Evolutionary conservation across 148 eudicot genomes (phyloP).

Genomic region (Polygonum aviculare): DNA sequence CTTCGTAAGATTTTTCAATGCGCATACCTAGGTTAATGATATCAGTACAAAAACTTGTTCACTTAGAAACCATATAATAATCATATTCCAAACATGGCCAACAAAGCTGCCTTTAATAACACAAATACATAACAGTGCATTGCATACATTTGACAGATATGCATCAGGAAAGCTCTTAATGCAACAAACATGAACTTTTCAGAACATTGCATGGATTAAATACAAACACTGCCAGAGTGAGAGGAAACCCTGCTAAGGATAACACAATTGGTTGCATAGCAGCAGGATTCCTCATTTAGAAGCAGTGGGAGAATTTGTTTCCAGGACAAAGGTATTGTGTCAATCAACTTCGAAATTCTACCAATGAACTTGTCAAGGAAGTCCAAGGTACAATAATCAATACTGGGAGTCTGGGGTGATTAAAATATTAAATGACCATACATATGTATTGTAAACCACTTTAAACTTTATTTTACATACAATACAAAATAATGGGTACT

Average conservation of each 20-base stretch:
- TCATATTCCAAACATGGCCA: background rate
- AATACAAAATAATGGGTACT: background rate
- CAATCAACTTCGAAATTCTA: background rate
- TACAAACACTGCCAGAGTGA: background rate
- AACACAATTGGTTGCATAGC: background rate
- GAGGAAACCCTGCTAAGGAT: background rate
- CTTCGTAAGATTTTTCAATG: background rate
- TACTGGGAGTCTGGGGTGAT: background rate
- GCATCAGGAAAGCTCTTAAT: background rate
- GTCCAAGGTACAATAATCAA: background rate
- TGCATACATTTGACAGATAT: background rate
- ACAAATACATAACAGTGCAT: background rate
- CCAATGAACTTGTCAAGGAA: background rate
- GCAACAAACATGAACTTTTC: background rate
- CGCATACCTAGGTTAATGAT: background rate
- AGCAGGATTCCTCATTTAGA: background rate
- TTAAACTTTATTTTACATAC: background rate
- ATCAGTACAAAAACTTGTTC: background rate
- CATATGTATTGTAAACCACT: background rate
- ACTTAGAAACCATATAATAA: background rate
- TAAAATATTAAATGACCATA: background rate
- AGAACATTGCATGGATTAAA: background rate
- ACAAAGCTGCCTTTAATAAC: background rate
- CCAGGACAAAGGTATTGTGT: background rate
- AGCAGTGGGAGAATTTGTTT: background rate